Evolutionary conservation across 805 yeast genomes (phyloP).

Genomic region (Yarrowia keelungensis): DNA sequence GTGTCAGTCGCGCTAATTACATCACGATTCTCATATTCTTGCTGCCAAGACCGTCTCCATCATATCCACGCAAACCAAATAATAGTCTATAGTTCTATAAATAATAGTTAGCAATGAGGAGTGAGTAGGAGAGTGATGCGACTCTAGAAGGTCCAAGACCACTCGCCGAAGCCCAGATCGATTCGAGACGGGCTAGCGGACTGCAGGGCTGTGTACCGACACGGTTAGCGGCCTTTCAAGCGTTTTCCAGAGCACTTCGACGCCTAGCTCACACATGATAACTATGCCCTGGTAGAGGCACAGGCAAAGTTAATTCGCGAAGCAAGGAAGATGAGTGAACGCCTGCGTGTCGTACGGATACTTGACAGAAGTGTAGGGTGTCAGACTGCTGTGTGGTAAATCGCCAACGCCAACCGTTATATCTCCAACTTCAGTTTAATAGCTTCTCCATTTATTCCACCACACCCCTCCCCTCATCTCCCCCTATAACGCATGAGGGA

Average conservation of each 20-base stretch:
- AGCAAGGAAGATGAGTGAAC: slow-evolving; percentile 1
- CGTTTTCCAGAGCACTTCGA: not conserved
- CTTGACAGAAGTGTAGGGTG: no score
- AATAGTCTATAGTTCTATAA: not conserved
- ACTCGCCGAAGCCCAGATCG: no score
- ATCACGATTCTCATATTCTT: no score
- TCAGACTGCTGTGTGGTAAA: no score
- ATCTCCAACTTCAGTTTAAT: no score
- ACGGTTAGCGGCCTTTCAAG: not conserved
- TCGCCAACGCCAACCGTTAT: no score
- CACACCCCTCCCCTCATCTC: not conserved
- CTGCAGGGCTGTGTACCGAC: not conserved
- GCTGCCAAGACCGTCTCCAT: not conserved
- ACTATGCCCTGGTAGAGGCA: slow-evolving; percentile 5
- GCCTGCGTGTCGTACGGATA: not conserved
- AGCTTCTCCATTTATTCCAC: no score
- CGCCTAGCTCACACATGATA: slow-evolving; percentile 2
- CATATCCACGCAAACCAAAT: not conserved
- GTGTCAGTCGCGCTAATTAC: not conserved
- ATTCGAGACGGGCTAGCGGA: not conserved
- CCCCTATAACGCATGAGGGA: slow-evolving; percentile 14
- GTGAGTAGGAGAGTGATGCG: not conserved
- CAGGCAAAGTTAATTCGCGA: not conserved
- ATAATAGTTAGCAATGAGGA: not conserved
- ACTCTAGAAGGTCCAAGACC: no score